Evolutionary conservation across 2,329 filamentous ascomycete species (phyloP).

Genomic region (Trichothecium roseum): DNA sequence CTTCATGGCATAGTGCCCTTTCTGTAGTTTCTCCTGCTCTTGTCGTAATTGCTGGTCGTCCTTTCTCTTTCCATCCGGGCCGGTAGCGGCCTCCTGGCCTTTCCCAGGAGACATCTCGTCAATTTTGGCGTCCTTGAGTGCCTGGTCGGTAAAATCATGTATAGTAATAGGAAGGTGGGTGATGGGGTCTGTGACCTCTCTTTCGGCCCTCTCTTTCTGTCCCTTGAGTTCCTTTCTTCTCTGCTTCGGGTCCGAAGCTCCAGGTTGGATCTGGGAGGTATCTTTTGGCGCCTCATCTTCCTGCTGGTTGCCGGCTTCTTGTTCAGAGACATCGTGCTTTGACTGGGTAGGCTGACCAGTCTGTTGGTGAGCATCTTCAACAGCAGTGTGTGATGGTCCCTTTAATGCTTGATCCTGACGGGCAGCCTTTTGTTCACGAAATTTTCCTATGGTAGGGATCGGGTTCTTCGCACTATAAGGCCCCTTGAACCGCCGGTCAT

Average conservation of each 20-base stretch:
- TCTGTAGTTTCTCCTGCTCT: conserved; percentile 24
- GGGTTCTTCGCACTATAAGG: conserved; percentile 32
- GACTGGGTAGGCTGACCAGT: too few relatives aligned
- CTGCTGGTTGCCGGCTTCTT: conserved; percentile 6
- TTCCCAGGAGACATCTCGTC: conserved; percentile 21
- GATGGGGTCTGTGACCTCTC: conserved; percentile 60
- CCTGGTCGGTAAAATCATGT: conserved; percentile 56
- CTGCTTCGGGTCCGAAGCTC: conserved; percentile 30
- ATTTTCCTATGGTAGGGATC: conserved; percentile 38
- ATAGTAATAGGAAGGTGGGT: conserved; percentile 60
- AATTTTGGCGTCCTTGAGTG: conserved; percentile 30
- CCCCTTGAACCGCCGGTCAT: conserved; percentile 24
- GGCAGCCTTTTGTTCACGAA: conserved; percentile 33
- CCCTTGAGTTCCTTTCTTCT: conserved; percentile 39
- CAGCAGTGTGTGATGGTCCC: conserved; percentile 11
- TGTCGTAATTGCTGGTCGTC: conserved; percentile 23
- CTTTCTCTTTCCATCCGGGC: conserved; percentile 25
- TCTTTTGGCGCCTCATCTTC: conserved; percentile 15
- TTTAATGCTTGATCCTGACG: conserved; percentile 28
- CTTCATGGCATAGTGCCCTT: conserved; percentile 28
- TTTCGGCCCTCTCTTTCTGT: conserved; percentile 33
- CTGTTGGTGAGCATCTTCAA: conserved; percentile 6
- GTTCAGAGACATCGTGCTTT: too few relatives aligned
- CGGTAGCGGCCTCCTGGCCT: conserved; percentile 23
- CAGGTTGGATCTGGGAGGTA: conserved; percentile 24